Base-by-base conservation (phyloP, 2,329 filamentous ascomycete species). In the Aspergillus arachidicola region DNA sequence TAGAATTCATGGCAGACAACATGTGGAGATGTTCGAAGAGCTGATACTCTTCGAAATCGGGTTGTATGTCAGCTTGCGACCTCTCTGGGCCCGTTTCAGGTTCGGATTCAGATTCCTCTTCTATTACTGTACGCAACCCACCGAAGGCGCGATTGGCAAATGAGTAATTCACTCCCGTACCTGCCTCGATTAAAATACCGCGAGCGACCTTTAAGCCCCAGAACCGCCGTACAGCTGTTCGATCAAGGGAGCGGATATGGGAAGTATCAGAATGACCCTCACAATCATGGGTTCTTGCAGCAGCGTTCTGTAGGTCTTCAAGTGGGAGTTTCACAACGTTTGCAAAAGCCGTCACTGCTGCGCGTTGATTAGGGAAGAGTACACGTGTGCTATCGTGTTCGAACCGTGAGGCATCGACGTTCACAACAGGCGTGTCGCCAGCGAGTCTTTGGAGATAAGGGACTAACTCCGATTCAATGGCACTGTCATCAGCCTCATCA, bases 141-240 rank as follows among this genome's bases (percentile, higher is more conserved):
- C 87, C 87, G 75, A 89, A 90, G 4, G 86, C 86, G 36, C 82
- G 81, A 69, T 88, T 87, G 23, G 88, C 83, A 65, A 83, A 83
- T 19, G 80, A 78, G 73, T 85, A 89, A 48, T 84, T 84, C 53
- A 90, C 79, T 2, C 81, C 82, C 64, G 83, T 82, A 0, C 81
- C 83, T 23, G 84, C 83, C 68, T 85, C 85, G 78, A 87, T 82
- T 54, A 91, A 71, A 2, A 90, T 68, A 0, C 87, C 85, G 60
- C 87, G 80, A 1, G 84, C 86, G 19, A 90, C 84, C 59, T 84
- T 84, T 60, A 85, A 77, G 5, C 81, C 85, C 88, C 88, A 91
- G 69, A 86, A 88, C 16, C 75, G 73, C 16, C 67, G 74, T 6
- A 78, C 71, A 7, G 75, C 75, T 36, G 70, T 69, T 45, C 72